Evolutionary conservation across 1,139 yeast species (phyloP), one percentile per base, ranked within the genome.

Genomic region (Magnusiomyces suaveolens): DNA sequence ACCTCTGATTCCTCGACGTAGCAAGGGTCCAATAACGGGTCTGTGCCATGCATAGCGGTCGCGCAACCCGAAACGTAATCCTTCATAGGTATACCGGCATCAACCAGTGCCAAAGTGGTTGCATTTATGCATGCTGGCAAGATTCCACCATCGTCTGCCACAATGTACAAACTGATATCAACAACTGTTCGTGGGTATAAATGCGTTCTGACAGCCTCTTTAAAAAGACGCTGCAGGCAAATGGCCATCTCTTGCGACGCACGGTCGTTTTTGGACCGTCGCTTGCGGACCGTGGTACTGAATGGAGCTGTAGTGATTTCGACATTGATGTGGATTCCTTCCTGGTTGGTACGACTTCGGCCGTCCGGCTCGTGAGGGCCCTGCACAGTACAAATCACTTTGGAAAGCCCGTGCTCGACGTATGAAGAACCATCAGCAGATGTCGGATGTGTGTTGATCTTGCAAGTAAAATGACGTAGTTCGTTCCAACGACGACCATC

Each of bases 401-500:
- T 88, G 50, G 97, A 83, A 62, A 88, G 87, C 26, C 99, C 99
- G 71, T 86, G 95, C 69, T 90, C 95, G 23, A 92, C 82, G 62
- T 84, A 86, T 1, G 97, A 83, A 1, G 97, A 89, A 3, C 98
- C 98, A 69, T 92, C 97, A 2, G 92, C 79, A 1, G 95, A 80
- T 63, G 78, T 81, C 10, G 96, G 90, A 65, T 90, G 97, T 0
- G 97, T 88, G 64, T 88, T 87, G 58, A 87, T 81, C 32, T 82
- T 79, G 65, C 96, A 87, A 47, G 81, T 81, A 64, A 92, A 87
- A 44, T 83, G 78, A 54, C 97, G 82, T 51, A 90, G 75, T 68
- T 92, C 97, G 64, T 90, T 88, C 92, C 95, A 89, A 62, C 98
- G 77, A 65, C 98, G 80, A 2, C 98, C 98, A 65, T 92, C 97